These are phyloP conservation scores for Petasospora fabianii DNA, from an alignment of 1,139 yeast species.

Conservation along the genomic window DNA sequence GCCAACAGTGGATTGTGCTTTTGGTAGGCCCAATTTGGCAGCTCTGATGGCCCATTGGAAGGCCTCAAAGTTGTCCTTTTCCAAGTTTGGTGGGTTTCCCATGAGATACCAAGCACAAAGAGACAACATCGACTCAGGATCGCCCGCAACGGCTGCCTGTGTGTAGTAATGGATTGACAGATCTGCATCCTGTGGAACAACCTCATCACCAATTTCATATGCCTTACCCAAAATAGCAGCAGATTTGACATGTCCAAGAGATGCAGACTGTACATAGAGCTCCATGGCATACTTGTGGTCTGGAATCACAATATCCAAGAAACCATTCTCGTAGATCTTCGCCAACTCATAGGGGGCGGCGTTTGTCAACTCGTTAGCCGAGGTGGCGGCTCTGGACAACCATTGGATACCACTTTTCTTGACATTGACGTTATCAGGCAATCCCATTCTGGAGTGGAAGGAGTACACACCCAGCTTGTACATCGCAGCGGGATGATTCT, in stretches of 20 bases:
- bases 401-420: conserved; percentile 90
- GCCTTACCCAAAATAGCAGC: conserved; percentile 77
- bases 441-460: conserved; percentile 81
- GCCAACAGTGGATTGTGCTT: conserved; percentile 86
- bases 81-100: conserved; percentile 81
- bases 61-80: conserved; percentile 79
- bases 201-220: conserved; percentile 76
- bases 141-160: conserved; percentile 85
- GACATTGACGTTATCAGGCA: conserved; percentile 61
- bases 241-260: conserved; percentile 78
- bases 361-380: conserved; percentile 78
- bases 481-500: conserved; percentile 95
- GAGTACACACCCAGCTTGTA: conserved; percentile 85
- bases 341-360: conserved; percentile 95
- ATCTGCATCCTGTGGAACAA: conserved; percentile 78
- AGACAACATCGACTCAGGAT: conserved; percentile 85
- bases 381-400: conserved; percentile 82
- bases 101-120: conserved; percentile 96
- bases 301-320: conserved; percentile 78
- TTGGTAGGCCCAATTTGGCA: conserved; percentile 67
- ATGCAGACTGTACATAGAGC: conserved; percentile 84
- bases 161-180: conserved; percentile 91
- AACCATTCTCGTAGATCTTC: conserved; percentile 79
- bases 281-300: conserved; percentile 85
- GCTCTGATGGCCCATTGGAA: conserved; percentile 93